Evolutionary conservation across 352 stramenopile genomes (phyloP).

Genomic region (Pythium rishiriense): DNA sequence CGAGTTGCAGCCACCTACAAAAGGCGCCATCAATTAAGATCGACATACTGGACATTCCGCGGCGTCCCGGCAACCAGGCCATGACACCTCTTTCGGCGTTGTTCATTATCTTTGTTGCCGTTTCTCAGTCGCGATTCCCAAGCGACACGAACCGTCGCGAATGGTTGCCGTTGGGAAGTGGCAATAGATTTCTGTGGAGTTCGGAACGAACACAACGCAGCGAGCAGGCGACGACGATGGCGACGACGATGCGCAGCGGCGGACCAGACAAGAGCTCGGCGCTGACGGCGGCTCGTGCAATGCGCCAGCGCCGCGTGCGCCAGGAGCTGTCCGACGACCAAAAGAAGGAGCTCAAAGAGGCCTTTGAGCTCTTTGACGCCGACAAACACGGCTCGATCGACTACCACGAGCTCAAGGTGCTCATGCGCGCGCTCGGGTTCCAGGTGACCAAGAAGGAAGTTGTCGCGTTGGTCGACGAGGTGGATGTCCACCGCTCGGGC

Average conservation of each 20-base stretch:
- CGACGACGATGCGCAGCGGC: not conserved
- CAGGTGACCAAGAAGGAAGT: constrained; percentile 90
- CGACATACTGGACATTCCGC: too few relatives aligned
- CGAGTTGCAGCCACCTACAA: too few relatives aligned
- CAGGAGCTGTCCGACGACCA: constrained; percentile 82
- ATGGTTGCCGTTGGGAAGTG: too few relatives aligned
- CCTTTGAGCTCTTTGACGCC: constrained; percentile 93
- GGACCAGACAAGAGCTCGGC: constrained; percentile 16
- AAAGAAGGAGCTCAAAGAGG: constrained; percentile 90
- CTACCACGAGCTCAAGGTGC: constrained; percentile 94
- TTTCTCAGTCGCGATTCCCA: too few relatives aligned
- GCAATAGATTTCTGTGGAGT: too few relatives aligned
- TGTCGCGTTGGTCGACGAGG: constrained; percentile 86
- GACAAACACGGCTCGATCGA: constrained; percentile 90
- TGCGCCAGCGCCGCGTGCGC: constrained; percentile 44
- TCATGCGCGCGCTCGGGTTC: constrained; percentile 93
- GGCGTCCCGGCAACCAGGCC: too few relatives aligned
- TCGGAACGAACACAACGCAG: too few relatives aligned
- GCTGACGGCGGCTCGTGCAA: constrained; percentile 18
- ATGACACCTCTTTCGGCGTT: too few relatives aligned
- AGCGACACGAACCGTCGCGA: too few relatives aligned
- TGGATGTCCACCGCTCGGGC: constrained; percentile 84
- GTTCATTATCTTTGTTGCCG: too few relatives aligned
- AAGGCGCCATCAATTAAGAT: too few relatives aligned
- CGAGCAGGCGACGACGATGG: not conserved